Evolutionary conservation across 176 grass and related monocot genomes (phyloP).

Genomic region (Oryza glumipatula): DNA sequence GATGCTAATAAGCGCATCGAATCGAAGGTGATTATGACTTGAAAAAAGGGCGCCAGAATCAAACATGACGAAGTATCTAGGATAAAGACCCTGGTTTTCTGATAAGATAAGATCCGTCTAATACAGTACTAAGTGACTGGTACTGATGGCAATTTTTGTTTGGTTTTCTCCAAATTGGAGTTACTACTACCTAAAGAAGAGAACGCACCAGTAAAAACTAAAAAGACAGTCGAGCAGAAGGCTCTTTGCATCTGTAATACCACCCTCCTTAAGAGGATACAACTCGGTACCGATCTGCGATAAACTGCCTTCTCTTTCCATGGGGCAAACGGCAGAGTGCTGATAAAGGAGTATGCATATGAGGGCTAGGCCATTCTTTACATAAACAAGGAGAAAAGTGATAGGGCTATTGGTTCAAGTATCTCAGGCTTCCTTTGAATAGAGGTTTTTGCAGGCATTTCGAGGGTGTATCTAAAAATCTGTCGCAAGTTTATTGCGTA

Average conservation of each 20-base stretch:
- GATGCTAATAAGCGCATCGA: neutral
- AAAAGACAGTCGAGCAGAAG: neutral
- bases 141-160: neutral
- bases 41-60: slow-evolving; percentile 30
- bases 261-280: neutral
- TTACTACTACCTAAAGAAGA: neutral
- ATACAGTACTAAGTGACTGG: slow-evolving; percentile 27
- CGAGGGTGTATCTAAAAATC: too few species aligned
- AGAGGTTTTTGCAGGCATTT: too few species aligned
- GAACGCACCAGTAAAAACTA: neutral
- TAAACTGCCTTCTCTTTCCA: neutral
- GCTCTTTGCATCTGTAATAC: neutral
- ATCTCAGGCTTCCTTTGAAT: neutral
- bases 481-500: too few species aligned
- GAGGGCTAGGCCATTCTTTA: neutral
- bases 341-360: neutral
- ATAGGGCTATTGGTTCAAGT: neutral
- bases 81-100: slow-evolving; percentile 45
- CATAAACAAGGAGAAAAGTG: neutral
- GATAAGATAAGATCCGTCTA: slow-evolving; percentile 54
- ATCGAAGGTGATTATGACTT: slow-evolving; percentile 32
- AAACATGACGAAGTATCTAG: slow-evolving; percentile 10
- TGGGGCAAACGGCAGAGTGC: neutral
- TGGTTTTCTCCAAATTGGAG: neutral
- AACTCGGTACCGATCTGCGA: neutral